phyloP scores from a whole-genome alignment of 345 rosid species.

The Acer saccharum region DNA sequence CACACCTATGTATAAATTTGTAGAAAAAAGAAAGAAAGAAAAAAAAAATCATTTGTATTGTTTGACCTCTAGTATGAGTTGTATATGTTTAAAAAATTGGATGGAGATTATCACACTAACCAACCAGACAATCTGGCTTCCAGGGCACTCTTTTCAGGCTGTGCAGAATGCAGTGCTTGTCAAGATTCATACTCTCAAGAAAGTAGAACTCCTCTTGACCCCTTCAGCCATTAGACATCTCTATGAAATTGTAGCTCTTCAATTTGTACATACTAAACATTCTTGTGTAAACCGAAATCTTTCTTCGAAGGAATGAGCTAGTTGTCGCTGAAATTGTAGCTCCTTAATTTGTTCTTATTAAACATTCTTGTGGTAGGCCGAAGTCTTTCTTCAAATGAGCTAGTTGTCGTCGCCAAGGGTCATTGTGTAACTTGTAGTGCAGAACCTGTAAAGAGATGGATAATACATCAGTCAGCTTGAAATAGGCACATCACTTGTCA shows the following conservation, averaged over 20 bases:
- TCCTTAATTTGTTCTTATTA: constrained; percentile 35
- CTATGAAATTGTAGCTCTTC: constrained; percentile 12
- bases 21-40: not conserved
- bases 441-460: constrained; percentile 41
- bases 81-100: not conserved
- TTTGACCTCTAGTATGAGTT: not conserved
- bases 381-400: constrained; percentile 46
- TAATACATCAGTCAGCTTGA: not conserved
- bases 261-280: constrained; percentile 47
- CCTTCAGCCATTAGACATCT: not conserved
- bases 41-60: not conserved
- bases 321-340: constrained; percentile 21
- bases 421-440: constrained; percentile 84
- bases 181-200: not conserved
- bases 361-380: constrained; percentile 78
- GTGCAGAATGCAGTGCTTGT: not conserved
- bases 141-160: not conserved
- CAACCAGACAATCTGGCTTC: not conserved
- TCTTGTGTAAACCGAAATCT: constrained; percentile 69
- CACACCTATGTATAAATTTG: not conserved
- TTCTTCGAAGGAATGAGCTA: constrained; percentile 31
- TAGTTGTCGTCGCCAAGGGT: constrained; percentile 75
- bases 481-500: not conserved
- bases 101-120: not conserved
- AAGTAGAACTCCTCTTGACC: not conserved